Evolutionary conservation across 495 filamentous ascomycete genomes (phyloP), one percentile per base, ranked within the genome.

Genomic region (Friedmanniomyces endolithicus): DNA sequence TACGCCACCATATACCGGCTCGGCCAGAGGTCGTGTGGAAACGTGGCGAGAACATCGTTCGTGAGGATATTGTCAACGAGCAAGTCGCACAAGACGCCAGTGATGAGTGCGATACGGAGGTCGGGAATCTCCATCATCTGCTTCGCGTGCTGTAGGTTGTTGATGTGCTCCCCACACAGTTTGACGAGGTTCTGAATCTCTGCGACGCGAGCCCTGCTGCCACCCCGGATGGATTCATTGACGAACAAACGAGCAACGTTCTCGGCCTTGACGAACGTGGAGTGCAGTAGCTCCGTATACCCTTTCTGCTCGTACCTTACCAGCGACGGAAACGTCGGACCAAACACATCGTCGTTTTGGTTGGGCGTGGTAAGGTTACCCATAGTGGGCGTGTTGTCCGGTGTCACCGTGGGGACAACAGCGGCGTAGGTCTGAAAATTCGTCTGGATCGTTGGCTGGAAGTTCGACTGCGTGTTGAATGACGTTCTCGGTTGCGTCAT

Each of bases 41-140:
- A 52, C n/a, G n/a, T 16, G 37, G 19, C 34, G 48, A 57, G 27
- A 27, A 57, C 24, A 2, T 34, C 3, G 29, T 34, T 24, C 8
- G 40, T 27, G 14, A 51, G 40, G 48, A 52, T 47, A 34, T 57
- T 33, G 9, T 37, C 27, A 22, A 51, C 55, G 47, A 57, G 17
- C 11, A 35, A 23, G n/a, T 4, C 1, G 11, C 20, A 25, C 25
- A 37, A 35, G 27, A 35, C 1, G 22, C 52, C 52, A 22, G 29
- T 48, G 52, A 48, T 16, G 25, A 55, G 2, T 1, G n/a, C 11
- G 12, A 23, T 20, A 29, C 43, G 41, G 3, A 29, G 6, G 2
- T 48, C 24, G 1, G 29, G 9, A 9, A 4, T 27, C 14, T 31
- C 43, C 20, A 48, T 7, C n/a, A 55, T 22, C 2, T 2, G 7